Base-by-base conservation (phyloP, 495 filamentous ascomycete species). In the Hypoxylon lienhwacheense region DNA sequence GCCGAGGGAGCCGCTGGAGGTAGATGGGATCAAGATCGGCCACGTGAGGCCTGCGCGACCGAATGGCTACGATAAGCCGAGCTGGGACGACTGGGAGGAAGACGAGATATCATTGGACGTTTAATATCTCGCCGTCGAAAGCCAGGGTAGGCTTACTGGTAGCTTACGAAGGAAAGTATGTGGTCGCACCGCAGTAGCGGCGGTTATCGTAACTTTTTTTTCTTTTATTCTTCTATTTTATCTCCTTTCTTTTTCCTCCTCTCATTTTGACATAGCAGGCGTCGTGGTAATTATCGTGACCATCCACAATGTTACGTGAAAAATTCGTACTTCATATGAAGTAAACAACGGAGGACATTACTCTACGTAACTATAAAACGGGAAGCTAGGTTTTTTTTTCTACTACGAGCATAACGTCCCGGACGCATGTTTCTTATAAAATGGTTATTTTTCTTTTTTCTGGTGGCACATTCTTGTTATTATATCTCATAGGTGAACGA, bases 41-140 rank as follows among this genome's bases (percentile, higher is more conserved):
- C 80, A 82, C 65, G 62, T 77, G 49, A 68, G 81, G 28, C 68
- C 75, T 15, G 73, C 75, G 29, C 72, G 81, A 47, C 81, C 81
- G 5, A 85, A 84, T 65, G 82, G 81, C 7, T 81, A 69, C 48
- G 82, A 84, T 54, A 53, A 62, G 50, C 64, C 77, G 7, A 72
- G 58, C 31, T 84, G 79, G 82, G 75, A 78, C 4, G 66, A 58
- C 41, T 72, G 74, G 76, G 73, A 76, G 55, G 67, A 66, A 29
- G 72, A 78, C 53, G 70, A 70, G 24, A 55, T 53, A 31, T 59
- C 72, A 66, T 57, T 67, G 46, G 63, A 59, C 36, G 39, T 16
- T 25, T 65, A 53, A 61, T 42, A 40, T 51, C 52, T 54, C 42
- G 24, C 19, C 28, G 21, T 32, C 19, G 6, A 33, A 21, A 12